Conservation (phyloP, 345 rosid genomes). For the Brassica carinata region DNA sequence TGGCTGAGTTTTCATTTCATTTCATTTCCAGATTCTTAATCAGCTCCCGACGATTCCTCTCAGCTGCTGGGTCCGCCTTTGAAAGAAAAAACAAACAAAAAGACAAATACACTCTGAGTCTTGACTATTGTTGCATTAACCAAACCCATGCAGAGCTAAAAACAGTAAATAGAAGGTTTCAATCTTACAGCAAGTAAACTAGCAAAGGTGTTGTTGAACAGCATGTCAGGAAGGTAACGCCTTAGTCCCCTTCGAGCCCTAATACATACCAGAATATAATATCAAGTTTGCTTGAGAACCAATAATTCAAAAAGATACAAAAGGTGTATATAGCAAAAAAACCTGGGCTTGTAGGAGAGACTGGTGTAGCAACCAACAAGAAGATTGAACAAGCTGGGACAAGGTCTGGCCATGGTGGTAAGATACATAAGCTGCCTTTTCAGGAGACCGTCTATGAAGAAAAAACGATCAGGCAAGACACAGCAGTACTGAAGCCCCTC, state of each 20-base stretch:
- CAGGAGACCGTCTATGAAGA: slow-evolving; percentile 36
- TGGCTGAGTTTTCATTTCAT: background rate
- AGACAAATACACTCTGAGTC: background rate
- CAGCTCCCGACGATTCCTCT: slow-evolving; percentile 1
- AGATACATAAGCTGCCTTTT: slow-evolving; percentile 35
- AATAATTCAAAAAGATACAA: background rate
- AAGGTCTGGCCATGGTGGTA: background rate
- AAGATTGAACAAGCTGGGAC: slow-evolving; percentile 7
- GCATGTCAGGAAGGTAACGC: slow-evolving; percentile 22
- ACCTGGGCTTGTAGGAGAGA: slow-evolving; percentile 55
- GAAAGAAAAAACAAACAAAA: background rate
- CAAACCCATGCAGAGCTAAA: slow-evolving; percentile 7
- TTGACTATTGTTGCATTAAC: slow-evolving; percentile 6
- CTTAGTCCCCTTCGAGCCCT: slow-evolving; percentile 36
- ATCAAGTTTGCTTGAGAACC: background rate
- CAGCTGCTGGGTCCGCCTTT: slow-evolving; percentile 33
- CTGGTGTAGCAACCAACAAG: slow-evolving; percentile 49
- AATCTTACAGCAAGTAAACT: slow-evolving; percentile 34
- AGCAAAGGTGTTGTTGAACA: slow-evolving; percentile 21
- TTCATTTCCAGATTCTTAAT: slow-evolving; percentile 5
- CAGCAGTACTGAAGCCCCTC: slow-evolving; percentile 56
- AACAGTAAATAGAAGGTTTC: background rate
- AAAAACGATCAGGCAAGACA: slow-evolving; percentile 40
- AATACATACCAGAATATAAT: slow-evolving; percentile 12
- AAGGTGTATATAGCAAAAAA: slow-evolving; percentile 15